Evolutionary conservation across 306 rosid species (phyloP).

Genomic region (Vigna reflexopilosa): DNA sequence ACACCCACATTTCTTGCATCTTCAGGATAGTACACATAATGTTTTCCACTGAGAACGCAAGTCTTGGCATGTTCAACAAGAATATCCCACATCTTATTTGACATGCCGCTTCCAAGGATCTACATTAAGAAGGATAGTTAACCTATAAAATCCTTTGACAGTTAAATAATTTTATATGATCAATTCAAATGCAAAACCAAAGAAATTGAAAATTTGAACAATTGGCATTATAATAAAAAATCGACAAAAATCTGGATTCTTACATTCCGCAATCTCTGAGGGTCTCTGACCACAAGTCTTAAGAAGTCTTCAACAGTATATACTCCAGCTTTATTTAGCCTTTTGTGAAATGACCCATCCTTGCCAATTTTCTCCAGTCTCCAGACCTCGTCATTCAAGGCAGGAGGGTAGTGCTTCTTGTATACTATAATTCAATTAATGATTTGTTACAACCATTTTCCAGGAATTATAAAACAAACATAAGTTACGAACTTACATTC

Average conservation of each 20-base stretch:
- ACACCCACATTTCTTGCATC: slow-evolving; percentile 80
- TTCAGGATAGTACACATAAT: slow-evolving; percentile 80
- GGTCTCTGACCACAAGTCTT: slow-evolving; percentile 79
- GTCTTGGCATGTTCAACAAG: slow-evolving; percentile 92
- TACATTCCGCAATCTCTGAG: slow-evolving; percentile 79
- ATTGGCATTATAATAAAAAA: slow-evolving; percentile 16
- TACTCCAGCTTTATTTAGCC: slow-evolving; percentile 74
- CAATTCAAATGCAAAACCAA: slow-evolving; percentile 15
- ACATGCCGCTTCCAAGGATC: slow-evolving; percentile 97
- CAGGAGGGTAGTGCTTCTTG: slow-evolving; percentile 92
- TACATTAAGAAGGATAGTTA: slow-evolving; percentile 44
- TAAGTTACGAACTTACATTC: slow-evolving; percentile 67
- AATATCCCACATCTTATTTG: slow-evolving; percentile 92
- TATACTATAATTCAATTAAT: slow-evolving; percentile 59
- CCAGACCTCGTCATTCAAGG: slow-evolving; percentile 80
- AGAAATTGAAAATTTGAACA: slow-evolving; percentile 28
- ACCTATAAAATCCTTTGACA: slow-evolving; percentile 28
- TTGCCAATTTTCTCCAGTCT: slow-evolving; percentile 92
- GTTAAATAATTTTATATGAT: neutral
- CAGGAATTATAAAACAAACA: slow-evolving; percentile 11
- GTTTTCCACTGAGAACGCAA: slow-evolving; percentile 75
- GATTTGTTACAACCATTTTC: slow-evolving; percentile 25
- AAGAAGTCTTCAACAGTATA: slow-evolving; percentile 76
- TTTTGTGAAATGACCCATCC: slow-evolving; percentile 92
- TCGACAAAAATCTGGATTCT: slow-evolving; percentile 39